phyloP scores from a whole-genome alignment of 495 filamentous ascomycete genomes.

The Aspergillus homomorphus region DNA sequence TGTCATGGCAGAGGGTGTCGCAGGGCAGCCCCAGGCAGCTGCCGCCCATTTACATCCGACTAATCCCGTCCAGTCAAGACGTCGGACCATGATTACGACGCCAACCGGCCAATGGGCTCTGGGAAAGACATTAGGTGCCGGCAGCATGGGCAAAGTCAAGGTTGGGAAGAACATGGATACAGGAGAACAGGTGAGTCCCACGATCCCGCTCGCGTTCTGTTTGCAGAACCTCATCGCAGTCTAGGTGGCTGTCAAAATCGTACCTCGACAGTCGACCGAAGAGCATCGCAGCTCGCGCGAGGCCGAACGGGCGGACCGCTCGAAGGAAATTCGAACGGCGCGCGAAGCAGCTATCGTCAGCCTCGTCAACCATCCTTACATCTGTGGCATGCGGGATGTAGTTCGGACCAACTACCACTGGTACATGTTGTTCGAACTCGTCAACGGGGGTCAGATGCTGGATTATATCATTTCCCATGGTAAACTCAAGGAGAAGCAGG shows the following conservation, averaged over 20 bases:
- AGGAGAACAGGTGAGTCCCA: conserved; percentile 66
- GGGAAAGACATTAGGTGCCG: conserved; percentile 95
- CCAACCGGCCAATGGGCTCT: conserved; percentile 85
- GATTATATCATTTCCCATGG: conserved; percentile 99
- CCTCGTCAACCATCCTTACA: conserved; percentile 91
- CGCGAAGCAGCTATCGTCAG: conserved; percentile 97
- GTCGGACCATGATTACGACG: conserved; percentile 79
- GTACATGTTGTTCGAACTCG: conserved; percentile 99
- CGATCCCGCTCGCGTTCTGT: neutral
- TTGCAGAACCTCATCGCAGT: conserved; percentile 9
- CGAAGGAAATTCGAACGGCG: conserved; percentile 95
- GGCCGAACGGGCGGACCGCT: conserved; percentile 82
- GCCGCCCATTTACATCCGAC: conserved; percentile 31
- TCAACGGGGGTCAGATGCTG: conserved; percentile 99
- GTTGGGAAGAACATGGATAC: conserved; percentile 77
- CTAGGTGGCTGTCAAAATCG: conserved; percentile 95
- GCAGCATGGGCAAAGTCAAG: conserved; percentile 97
- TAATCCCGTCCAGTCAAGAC: conserved; percentile 52
- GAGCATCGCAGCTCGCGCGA: conserved; percentile 79
- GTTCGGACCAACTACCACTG: conserved; percentile 95
- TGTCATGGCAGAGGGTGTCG: conserved; percentile 33
- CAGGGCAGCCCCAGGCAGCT: conserved; percentile 44
- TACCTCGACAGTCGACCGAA: conserved; percentile 84
- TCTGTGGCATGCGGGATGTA: conserved; percentile 94
- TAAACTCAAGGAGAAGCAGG: conserved; percentile 96